Evolutionary conservation across 2,329 filamentous ascomycete species (phyloP), one percentile per base, ranked within the genome.

Genomic region (Penicillium hesseltinei): DNA sequence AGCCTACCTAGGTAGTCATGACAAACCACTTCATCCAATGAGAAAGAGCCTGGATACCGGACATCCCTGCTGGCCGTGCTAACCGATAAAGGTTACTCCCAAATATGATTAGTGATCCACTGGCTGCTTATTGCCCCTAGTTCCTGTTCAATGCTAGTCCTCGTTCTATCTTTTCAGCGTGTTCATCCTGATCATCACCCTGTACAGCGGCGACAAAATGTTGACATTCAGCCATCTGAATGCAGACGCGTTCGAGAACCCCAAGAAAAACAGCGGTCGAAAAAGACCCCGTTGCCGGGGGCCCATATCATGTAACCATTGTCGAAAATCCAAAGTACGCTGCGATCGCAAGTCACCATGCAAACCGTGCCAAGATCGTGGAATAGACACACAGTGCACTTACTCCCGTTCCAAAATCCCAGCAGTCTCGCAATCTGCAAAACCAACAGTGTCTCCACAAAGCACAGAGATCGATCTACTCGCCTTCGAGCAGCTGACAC

Each of bases 321-420:
- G 43, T 33, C 51, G 51, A 23, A 54, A 48, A 48, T 48, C 25
- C 25, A 48, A 54, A 40, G 51, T 54, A 3, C 51, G 51, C 35
- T 54, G 44, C 51, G 44, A 54, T 48, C 51, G 51, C 51, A 54
- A 49, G 44, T 33, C 51, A 42, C 51, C 51, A 54, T 54, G 35
- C 35, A 54, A 54, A 31, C 51, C 35, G 10, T 54, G 51, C n/a
- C 51, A 54, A 54, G 51, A 49, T 48, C 43, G 51, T 19, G 51
- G 43, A 33, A 25, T 31, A 11, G n/a, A 3, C 6, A 45, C 10
- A 31, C 27, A 31, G 11, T 45, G 43, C 27, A 21, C 27, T 15
- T 45, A 45, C n/a, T 21, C 43, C 27, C 3, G 27, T 9, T 15
- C 27, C 3, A 45, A 31, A 45, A 8, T n/a, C 5, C 5, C n/a